These are phyloP conservation scores for Fraxinus latifolia DNA, from an alignment of 305 asterid species.

Conservation along the genomic window DNA sequence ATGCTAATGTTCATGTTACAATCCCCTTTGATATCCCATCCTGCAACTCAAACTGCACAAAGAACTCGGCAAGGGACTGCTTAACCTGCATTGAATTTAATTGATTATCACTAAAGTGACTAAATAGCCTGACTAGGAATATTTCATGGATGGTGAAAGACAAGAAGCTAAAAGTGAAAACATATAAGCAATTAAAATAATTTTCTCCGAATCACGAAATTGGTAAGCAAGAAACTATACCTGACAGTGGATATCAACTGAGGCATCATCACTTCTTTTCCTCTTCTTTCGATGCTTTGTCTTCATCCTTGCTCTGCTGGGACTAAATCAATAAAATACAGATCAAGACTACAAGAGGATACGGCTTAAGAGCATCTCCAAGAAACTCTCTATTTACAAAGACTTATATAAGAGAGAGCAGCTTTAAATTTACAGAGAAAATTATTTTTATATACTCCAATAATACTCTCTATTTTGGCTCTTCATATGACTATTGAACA, in stretches of 20 bases:
- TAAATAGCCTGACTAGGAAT: neutral
- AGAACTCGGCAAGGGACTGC: neutral
- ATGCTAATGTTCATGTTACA: neutral
- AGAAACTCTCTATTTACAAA: neutral
- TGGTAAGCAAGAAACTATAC: constrained; percentile 3
- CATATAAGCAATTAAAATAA: neutral
- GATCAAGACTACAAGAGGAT: neutral
- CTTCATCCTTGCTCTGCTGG: constrained; percentile 38
- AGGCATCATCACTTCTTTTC: constrained; percentile 37
- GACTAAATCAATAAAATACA: neutral
- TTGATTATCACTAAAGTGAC: neutral
- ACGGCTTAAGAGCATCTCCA: neutral
- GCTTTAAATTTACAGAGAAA: neutral
- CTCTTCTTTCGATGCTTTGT: constrained; percentile 44
- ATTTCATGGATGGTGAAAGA: neutral
- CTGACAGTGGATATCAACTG: constrained; percentile 12
- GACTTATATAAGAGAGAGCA: neutral
- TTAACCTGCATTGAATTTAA: neutral
- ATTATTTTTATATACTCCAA: neutral
- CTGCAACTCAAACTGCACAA: neutral
- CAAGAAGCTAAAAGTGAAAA: neutral
- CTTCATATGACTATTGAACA: neutral
- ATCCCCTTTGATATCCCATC: neutral
- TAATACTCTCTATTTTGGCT: neutral
- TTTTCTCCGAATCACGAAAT: neutral